Evolutionary conservation across 176 grass and related monocot species (phyloP).

Genomic region (Hsuehochloa calcarea): DNA sequence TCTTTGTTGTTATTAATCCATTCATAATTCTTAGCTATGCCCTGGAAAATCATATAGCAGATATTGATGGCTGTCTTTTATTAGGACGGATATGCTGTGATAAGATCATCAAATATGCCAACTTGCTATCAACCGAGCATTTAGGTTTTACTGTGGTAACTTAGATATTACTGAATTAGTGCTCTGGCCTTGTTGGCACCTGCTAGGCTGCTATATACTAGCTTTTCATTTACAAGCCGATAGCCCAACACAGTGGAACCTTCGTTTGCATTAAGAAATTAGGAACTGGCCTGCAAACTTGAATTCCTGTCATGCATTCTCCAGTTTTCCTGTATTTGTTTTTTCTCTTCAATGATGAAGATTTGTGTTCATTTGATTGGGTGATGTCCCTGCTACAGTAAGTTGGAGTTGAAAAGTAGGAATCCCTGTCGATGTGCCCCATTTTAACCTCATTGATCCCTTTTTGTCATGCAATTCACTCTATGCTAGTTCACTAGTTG

Average conservation of each 20-base stretch:
- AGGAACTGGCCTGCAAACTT: not conserved
- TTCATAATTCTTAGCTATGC: not conserved
- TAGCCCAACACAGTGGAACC: not conserved
- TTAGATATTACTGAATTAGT: conserved; percentile 12
- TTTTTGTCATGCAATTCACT: not conserved
- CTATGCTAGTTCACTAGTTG: not conserved
- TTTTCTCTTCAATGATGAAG: not conserved
- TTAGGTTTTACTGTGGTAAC: not conserved
- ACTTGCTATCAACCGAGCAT: not conserved
- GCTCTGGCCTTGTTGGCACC: not conserved
- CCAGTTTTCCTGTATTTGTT: not conserved
- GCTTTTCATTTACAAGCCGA: not conserved
- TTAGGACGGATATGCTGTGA: not conserved
- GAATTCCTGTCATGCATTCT: not conserved
- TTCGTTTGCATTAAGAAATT: not conserved
- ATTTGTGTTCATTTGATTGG: not conserved
- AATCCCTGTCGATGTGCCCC: not conserved
- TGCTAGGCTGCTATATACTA: not conserved
- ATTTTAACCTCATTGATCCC: not conserved
- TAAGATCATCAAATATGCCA: not conserved
- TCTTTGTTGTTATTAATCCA: not conserved
- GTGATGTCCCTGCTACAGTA: not conserved
- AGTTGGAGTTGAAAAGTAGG: not conserved
- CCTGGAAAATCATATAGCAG: not conserved
- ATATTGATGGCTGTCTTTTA: not conserved